Percentiles rank a stretch among this genome's conserved stretches.
These are phyloP conservation scores for Russula olivacea DNA, from an alignment of 768 basidiomycete genomes.

Conservation along the genomic window DNA sequence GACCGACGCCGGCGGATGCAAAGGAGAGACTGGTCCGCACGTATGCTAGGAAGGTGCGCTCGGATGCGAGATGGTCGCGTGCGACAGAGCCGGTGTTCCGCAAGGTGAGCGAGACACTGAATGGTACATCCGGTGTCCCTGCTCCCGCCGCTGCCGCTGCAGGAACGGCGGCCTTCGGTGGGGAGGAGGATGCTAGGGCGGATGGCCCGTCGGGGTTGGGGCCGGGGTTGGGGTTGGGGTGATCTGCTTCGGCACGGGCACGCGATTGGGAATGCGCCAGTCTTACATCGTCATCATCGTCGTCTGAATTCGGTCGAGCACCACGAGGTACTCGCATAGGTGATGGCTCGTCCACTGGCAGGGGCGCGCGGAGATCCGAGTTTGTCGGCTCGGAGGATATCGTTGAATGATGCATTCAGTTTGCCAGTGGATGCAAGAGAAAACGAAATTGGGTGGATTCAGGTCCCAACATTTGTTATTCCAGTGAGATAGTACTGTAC, in stretches of 20 bases:
- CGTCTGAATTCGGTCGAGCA: background rate
- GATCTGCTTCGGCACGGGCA: background rate
- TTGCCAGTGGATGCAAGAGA: too few relatives aligned
- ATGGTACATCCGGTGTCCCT: background rate
- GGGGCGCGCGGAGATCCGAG: background rate
- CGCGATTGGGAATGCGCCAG: background rate
- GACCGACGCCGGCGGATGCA: constrained; percentile 47
- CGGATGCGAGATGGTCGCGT: constrained; percentile 47
- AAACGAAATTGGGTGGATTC: too few relatives aligned
- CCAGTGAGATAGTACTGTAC: too few relatives aligned
- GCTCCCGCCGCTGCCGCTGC: too few relatives aligned
- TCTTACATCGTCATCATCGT: background rate
- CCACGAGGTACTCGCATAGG: background rate
- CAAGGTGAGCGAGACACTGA: constrained; percentile 30
- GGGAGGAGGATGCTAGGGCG: background rate
- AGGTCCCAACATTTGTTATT: too few relatives aligned
- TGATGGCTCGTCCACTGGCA: too few relatives aligned
- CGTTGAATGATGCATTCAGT: background rate
- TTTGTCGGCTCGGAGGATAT: background rate
- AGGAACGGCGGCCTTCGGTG: background rate
- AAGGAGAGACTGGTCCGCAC: constrained; percentile 45
- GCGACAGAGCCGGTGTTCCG: constrained; percentile 47
- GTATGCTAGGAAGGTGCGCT: constrained; percentile 49
- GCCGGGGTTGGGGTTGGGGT: too few relatives aligned
- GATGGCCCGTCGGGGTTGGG: background rate